Conservation (phyloP, 345 rosid genomes). For the Anacardium occidentale region DNA sequence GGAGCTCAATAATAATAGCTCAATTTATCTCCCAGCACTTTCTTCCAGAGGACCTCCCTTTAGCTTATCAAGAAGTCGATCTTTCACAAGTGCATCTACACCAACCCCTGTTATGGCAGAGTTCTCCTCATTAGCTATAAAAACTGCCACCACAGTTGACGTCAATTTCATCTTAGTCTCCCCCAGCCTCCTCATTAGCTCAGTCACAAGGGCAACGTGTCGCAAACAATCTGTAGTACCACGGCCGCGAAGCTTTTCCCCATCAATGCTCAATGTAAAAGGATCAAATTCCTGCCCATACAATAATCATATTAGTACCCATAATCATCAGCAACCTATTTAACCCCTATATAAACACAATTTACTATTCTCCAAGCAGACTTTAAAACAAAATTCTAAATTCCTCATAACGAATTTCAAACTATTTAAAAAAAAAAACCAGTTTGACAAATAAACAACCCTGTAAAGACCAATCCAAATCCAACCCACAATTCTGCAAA, state of each 20-base stretch:
- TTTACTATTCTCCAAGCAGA: not conserved
- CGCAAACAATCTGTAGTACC: constrained; percentile 99
- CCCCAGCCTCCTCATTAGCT: constrained; percentile 84
- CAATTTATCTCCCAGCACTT: not conserved
- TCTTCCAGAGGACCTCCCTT: constrained; percentile 90
- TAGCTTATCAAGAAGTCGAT: constrained; percentile 76
- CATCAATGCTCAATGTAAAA: constrained; percentile 75
- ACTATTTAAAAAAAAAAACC: not conserved
- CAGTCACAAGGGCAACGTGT: constrained; percentile 86
- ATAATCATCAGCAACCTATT: constrained; percentile 1
- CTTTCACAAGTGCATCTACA: constrained; percentile 81
- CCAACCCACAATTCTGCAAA: no score
- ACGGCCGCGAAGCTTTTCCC: constrained; percentile 89
- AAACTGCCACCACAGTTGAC: constrained; percentile 83
- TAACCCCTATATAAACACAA: not conserved
- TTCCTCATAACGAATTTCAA: not conserved
- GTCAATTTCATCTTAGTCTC: constrained; percentile 68
- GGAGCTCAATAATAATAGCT: not conserved
- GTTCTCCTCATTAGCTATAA: constrained; percentile 93
- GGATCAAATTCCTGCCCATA: constrained; percentile 87
- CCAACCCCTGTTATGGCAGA: constrained; percentile 83
- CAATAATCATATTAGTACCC: not conserved
- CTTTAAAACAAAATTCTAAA: not conserved
- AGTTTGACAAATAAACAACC: not conserved
- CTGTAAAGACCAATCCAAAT: no score